Evolutionary conservation across 2,329 filamentous ascomycete genomes (phyloP).

Genomic region (Dothiorella sarmentorum): DNA sequence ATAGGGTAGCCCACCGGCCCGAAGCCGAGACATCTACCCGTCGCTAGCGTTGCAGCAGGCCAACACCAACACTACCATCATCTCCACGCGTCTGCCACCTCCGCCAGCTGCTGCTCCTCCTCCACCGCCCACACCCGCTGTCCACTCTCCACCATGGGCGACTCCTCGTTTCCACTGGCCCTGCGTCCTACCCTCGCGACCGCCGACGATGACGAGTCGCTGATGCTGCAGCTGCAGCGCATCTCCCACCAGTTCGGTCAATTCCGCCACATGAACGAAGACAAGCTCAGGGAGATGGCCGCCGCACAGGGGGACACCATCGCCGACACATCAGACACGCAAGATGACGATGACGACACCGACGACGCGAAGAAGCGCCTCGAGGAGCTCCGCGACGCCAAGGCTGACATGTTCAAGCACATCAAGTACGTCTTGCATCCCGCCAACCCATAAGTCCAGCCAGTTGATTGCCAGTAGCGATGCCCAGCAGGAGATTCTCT

Average conservation of each 20-base stretch:
- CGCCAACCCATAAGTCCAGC: background rate
- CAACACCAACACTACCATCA: background rate
- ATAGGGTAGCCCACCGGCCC: background rate
- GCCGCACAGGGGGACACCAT: slow-evolving; percentile 41
- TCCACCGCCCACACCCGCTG: background rate
- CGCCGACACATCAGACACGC: slow-evolving; percentile 43
- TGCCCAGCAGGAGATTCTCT: slow-evolving; percentile 59
- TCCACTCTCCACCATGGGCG: slow-evolving; percentile 2
- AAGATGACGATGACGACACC: slow-evolving; percentile 44
- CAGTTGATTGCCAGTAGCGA: slow-evolving; percentile 28
- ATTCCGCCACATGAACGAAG: slow-evolving; percentile 76
- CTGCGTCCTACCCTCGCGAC: slow-evolving; percentile 58
- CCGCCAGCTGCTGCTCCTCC: background rate
- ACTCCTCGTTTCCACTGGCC: slow-evolving; percentile 46
- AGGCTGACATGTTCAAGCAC: slow-evolving; percentile 41
- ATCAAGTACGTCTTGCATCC: slow-evolving; percentile 32
- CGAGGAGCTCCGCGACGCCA: slow-evolving; percentile 39
- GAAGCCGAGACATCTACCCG: background rate
- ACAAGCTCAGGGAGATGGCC: slow-evolving; percentile 67
- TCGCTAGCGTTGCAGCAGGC: background rate
- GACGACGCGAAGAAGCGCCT: slow-evolving; percentile 36
- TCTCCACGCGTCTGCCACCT: background rate
- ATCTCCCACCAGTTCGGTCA: slow-evolving; percentile 76
- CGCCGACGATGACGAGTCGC: slow-evolving; percentile 50
- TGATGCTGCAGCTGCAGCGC: slow-evolving; percentile 74